Evolutionary conservation across 2,329 filamentous ascomycete species (phyloP).

Genomic region (Drechslera avenae): DNA sequence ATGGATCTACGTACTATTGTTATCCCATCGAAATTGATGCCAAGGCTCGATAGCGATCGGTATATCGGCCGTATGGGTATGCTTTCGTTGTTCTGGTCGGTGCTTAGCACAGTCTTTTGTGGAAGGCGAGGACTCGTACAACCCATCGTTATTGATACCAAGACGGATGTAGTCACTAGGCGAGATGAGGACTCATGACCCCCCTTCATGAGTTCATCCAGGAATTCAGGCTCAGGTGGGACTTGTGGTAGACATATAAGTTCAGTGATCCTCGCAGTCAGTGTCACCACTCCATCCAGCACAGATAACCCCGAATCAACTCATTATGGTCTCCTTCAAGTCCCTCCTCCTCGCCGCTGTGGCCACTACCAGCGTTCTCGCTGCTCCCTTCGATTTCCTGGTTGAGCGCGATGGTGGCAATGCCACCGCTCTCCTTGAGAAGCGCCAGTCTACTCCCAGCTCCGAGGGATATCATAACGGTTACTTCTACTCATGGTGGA

Average conservation of each 20-base stretch:
- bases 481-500: conserved; percentile 67
- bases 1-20: background rate
- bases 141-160: conserved; percentile 8
- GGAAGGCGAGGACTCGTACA: conserved; percentile 7
- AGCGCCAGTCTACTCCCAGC: conserved; percentile 47
- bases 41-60: conserved; percentile 1
- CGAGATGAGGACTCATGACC: conserved; percentile 13
- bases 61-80: background rate
- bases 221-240: conserved; percentile 21
- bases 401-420: conserved; percentile 28
- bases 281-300: conserved; percentile 13
- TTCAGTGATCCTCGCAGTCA: conserved; percentile 2
- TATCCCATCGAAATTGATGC: background rate
- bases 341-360: conserved; percentile 25
- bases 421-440: conserved; percentile 22
- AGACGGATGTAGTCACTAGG: conserved; percentile 7
- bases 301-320: conserved; percentile 7
- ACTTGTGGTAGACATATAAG: conserved; percentile 15
- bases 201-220: conserved; percentile 14
- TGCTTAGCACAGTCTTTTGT: conserved; percentile 3
- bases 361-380: conserved; percentile 19
- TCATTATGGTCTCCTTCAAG: conserved; percentile 32
- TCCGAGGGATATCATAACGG: conserved; percentile 52
- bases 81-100: conserved; percentile 2
- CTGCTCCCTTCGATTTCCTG: conserved; percentile 27